Base-by-base conservation (phyloP, 2,329 filamentous ascomycete species). In the Penicillium aurantiogriseum region DNA sequence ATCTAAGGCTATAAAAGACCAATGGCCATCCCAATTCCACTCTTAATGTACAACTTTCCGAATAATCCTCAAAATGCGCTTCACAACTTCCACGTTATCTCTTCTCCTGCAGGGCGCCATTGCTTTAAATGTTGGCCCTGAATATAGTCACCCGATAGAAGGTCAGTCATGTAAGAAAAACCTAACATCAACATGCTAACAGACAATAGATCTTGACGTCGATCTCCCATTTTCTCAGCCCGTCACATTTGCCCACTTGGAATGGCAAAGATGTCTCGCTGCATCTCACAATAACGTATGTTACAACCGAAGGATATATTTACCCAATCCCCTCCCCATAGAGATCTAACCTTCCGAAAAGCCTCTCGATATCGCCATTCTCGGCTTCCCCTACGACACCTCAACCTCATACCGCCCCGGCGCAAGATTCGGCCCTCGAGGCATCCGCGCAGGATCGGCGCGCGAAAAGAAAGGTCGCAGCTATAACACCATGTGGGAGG, bases 321-420 rank as follows among this genome's bases (percentile, higher is more conserved):
- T 33, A 5, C 31, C 31, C 42, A 23, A 38, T 35, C 2, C 15
- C 9, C 15, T 8, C 6, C 10, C 13, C 6, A 19, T 11, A 7
- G 10, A 13, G 15, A 21, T 4, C 21, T 39, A 46, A 46, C 23
- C 6, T 13, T 15, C 58, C 11, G n/a, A 23, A 31, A 15, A 57
- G 47, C 62, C 64, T 5, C 56, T 71, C 19, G 70, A 71, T 54
- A 72, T 74, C 51, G 67, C 63, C 10, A 60, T 74, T 48, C 59
- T 74, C 11, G 72, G 71, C 11, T 64, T 72, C 48, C 72, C 71
- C 10, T 74, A 69, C 54, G 71, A 74, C 56, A 73, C 70, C 4
- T 64, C 66, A 17, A 68, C 66, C 0, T 69, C 66, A 29, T 74
- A 72, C 56, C 65, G 71, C 4, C 67, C 69, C 4, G 69, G 70